These are phyloP conservation scores for Mortierella sp. DNA, from an alignment of 371 early-diverging fungal species.

Conservation along the genomic window DNA sequence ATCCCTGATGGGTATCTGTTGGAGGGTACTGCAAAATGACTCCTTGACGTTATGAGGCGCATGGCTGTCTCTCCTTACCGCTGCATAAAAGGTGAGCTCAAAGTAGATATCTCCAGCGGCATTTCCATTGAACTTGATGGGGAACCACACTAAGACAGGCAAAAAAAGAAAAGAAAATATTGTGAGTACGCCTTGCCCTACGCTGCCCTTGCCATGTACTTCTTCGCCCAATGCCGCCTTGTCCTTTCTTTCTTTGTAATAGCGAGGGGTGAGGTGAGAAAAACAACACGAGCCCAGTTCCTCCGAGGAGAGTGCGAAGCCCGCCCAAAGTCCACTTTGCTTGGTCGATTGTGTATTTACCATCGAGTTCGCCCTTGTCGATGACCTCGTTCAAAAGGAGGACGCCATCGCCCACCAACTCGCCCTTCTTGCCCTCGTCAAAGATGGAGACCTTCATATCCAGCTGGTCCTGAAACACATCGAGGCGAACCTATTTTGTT, in stretches of 20 bases:
- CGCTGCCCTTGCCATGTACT: neutral
- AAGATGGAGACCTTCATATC: constrained; percentile 54
- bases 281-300: neutral
- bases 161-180: neutral
- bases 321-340: too few relatives aligned
- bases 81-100: constrained; percentile 56
- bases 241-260: too few relatives aligned
- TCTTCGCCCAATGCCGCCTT: neutral
- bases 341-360: constrained; percentile 19
- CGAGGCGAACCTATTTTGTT: constrained; percentile 39
- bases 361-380: constrained; percentile 60
- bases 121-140: constrained; percentile 50
- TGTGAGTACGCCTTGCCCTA: neutral
- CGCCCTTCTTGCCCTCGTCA: constrained; percentile 57
- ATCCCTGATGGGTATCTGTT: neutral
- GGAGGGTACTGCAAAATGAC: neutral
- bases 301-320: neutral
- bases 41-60: neutral
- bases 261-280: neutral
- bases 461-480: constrained; percentile 49
- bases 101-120: constrained; percentile 52
- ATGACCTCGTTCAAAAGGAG: constrained; percentile 51
- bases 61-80: constrained; percentile 26
- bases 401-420: constrained; percentile 50
- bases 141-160: constrained; percentile 46